Base-by-base conservation (phyloP, 2,329 filamentous ascomycete genomes). In the Penicillium sp. region DNA sequence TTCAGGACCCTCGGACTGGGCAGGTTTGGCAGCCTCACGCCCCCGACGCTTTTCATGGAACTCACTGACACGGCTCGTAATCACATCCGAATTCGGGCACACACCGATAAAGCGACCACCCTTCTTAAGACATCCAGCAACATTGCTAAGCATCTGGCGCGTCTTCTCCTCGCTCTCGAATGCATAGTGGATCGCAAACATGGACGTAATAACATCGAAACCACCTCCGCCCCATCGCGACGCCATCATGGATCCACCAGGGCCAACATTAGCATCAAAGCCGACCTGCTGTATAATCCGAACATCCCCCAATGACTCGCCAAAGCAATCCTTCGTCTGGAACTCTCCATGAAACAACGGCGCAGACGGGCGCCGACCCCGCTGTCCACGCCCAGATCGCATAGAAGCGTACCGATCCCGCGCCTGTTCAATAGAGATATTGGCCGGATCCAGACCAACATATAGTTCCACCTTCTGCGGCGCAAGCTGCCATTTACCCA, bases 111-210 rank as follows among this genome's bases (percentile, higher is more conserved):
- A 96, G 37, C 92, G 87, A 1, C 95, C 95, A 24, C 95, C 95
- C 72, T 98, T 97, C 74, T 93, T 96, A 68, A 99, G 76, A 2
- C 90, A 85, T 1, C 92, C 90, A 0, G 95, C 89, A 3, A 99
- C 93, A 70, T 99, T 99, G 68, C 87, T 85, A 55, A 99, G 82
- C 95, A 99, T 98, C 61, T 86, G 90, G 45, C 91, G 86, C 2
- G 93, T 91, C 74, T 96, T 96, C 48, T 86, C 85, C 74, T 99
- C 93, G 52, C 82, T 91, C 79, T 98, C 95, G 66, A 98, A 99
- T 6, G 95, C 93, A 73, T 99, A 99, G 77, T 99, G 95, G 87
- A 99, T 95, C 69, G 92, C 96, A 75, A 99, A 99, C 95, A 99
- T 99, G 86, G 96, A 96, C 70, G 89, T 92, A 61, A 99, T 93